Conservation (phyloP, 2,329 filamentous ascomycete species). For the Pseudogymnoascus sp. region DNA sequence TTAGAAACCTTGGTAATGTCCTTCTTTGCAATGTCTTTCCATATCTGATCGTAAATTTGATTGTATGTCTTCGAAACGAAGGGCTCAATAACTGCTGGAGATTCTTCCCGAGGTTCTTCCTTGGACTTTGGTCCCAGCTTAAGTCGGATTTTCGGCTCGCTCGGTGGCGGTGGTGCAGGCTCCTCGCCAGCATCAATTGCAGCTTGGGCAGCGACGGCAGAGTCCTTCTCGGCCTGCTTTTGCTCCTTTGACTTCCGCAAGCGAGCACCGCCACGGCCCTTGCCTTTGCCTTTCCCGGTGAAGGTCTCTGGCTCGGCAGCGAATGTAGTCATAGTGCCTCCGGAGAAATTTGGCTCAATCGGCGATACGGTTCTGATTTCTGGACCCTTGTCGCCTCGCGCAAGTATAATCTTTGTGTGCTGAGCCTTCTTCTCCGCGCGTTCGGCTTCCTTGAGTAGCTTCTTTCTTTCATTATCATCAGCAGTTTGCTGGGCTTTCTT, state of each 20-base stretch:
- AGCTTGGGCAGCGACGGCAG: slow-evolving; percentile 79
- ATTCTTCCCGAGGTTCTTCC: slow-evolving; percentile 28
- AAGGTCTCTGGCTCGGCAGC: slow-evolving; percentile 40
- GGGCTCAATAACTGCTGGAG: slow-evolving; percentile 28
- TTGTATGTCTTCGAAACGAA: slow-evolving; percentile 91
- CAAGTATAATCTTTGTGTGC: slow-evolving; percentile 78
- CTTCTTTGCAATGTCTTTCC: slow-evolving; percentile 87
- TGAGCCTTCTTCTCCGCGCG: slow-evolving; percentile 88
- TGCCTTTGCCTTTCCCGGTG: slow-evolving; percentile 46
- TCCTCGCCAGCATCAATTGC: slow-evolving; percentile 73
- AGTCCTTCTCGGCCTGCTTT: slow-evolving; percentile 72
- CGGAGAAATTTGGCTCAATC: slow-evolving; percentile 72
- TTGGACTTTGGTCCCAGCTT: slow-evolving; percentile 40
- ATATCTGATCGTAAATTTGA: slow-evolving; percentile 95
- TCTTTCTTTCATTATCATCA: slow-evolving; percentile 74
- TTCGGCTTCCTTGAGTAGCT: slow-evolving; percentile 76
- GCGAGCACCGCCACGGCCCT: slow-evolving; percentile 44
- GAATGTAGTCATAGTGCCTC: slow-evolving; percentile 79
- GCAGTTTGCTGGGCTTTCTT: slow-evolving; percentile 68
- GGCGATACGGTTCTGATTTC: slow-evolving; percentile 57
- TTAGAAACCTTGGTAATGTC: slow-evolving; percentile 89
- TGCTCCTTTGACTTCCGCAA: slow-evolving; percentile 88
- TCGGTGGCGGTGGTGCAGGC: slow-evolving; percentile 41
- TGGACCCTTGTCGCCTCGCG: slow-evolving; percentile 75
- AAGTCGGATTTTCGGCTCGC: slow-evolving; percentile 47